A percentile compares a stretch with the other conserved stretches of the same genome.
phyloP scores from a whole-genome alignment of 169 alveolate genomes.

The Babesia sp. region DNA sequence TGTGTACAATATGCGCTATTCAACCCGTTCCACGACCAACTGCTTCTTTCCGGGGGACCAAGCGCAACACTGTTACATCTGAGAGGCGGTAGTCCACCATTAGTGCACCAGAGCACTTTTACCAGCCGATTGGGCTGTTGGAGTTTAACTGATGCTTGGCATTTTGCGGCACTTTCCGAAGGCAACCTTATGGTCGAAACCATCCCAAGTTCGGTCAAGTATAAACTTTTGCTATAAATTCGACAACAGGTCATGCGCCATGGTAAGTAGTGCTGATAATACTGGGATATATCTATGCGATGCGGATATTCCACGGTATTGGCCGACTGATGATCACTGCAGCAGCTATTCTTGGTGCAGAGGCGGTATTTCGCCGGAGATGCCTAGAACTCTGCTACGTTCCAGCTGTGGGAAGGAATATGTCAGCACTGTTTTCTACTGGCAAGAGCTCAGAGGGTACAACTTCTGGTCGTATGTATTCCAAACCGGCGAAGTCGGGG shows the following conservation, averaged over 20 bases:
- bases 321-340: constrained; percentile 2
- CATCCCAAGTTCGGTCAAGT: constrained; percentile 35
- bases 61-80: constrained; percentile 77
- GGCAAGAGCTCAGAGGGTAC: too few species aligned
- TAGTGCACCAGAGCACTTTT: constrained; percentile 58
- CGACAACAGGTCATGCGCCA: neutral
- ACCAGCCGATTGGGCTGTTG: constrained; percentile 44
- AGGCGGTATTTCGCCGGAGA: neutral
- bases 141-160: constrained; percentile 63
- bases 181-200: constrained; percentile 22
- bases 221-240: constrained; percentile 25
- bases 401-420: neutral
- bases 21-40: constrained; percentile 89
- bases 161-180: constrained; percentile 6
- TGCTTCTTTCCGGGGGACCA: constrained; percentile 86
- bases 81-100: constrained; percentile 38
- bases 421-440: too few species aligned
- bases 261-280: neutral
- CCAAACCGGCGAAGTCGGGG: too few species aligned
- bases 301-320: neutral
- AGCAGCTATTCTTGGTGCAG: neutral
- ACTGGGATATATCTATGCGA: neutral
- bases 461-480: too few species aligned
- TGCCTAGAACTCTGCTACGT: neutral
- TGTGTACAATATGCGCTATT: constrained; percentile 82